Evolutionary conservation across 176 grass and related monocot genomes (phyloP).

Genomic region (Olyra latifolia): DNA sequence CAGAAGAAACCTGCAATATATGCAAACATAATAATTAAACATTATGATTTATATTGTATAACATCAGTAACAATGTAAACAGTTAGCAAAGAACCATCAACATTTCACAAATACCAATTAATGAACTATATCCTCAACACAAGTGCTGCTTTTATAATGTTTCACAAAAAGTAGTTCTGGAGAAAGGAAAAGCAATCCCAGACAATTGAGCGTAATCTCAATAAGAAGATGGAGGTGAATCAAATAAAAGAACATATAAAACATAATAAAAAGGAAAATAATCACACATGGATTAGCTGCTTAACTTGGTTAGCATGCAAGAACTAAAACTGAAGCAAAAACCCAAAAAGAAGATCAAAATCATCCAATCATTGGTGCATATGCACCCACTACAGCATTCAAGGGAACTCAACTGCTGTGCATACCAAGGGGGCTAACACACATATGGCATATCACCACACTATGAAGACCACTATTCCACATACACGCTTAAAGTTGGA

Average conservation of each 20-base stretch:
- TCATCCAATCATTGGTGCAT: neutral
- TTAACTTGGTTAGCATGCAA: neutral
- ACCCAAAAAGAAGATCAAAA: neutral
- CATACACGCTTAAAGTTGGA: neutral
- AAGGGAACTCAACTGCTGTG: neutral
- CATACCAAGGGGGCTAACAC: neutral
- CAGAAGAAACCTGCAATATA: constrained; percentile 76
- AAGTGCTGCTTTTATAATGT: neutral
- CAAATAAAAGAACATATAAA: neutral
- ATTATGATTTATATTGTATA: neutral
- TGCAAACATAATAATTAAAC: constrained; percentile 8
- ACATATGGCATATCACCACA: constrained; percentile 8
- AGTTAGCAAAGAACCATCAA: neutral
- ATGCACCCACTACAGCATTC: neutral
- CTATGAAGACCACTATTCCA: neutral
- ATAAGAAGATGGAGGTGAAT: neutral
- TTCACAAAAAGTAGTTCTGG: neutral
- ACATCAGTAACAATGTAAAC: neutral
- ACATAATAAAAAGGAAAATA: neutral
- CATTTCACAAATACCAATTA: neutral
- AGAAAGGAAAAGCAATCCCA: constrained; percentile 11
- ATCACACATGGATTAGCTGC: neutral
- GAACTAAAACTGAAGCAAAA: neutral
- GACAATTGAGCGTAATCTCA: neutral
- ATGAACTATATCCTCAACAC: neutral